phyloP scores from a whole-genome alignment of 192 early-diverging fungal genomes.

The Kickxella alabastrina region DNA sequence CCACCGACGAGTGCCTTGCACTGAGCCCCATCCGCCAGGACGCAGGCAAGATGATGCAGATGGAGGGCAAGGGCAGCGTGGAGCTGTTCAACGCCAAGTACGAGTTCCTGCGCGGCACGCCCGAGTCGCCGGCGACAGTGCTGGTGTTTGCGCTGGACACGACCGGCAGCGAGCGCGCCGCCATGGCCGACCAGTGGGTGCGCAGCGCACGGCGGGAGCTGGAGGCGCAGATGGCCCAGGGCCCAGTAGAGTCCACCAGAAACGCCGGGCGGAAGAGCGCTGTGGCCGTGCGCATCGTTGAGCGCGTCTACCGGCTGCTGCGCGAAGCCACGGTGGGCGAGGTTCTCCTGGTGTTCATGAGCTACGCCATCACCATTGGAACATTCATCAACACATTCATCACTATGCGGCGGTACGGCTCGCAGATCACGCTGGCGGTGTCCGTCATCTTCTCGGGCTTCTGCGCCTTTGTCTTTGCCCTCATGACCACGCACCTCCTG shows the following conservation, averaged over 20 bases:
- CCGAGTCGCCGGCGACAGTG: slow-evolving; percentile 26
- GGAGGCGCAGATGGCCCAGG: slow-evolving; percentile 20
- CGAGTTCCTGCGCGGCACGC: slow-evolving; percentile 47
- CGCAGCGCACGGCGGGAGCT: slow-evolving; percentile 14
- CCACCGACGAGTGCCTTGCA: slow-evolving; percentile 50
- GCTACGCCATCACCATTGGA: slow-evolving; percentile 77
- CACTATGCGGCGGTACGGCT: slow-evolving; percentile 84
- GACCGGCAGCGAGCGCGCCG: slow-evolving; percentile 4
- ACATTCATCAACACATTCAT: slow-evolving; percentile 76
- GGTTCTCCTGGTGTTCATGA: slow-evolving; percentile 70
- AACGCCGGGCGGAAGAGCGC: not conserved
- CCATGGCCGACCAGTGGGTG: slow-evolving; percentile 24
- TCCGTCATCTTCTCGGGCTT: slow-evolving; percentile 68
- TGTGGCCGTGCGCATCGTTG: slow-evolving; percentile 29
- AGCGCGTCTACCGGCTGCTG: slow-evolving; percentile 61
- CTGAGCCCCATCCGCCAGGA: slow-evolving; percentile 55
- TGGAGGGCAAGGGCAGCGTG: slow-evolving; percentile 10
- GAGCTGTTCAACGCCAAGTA: slow-evolving; percentile 36
- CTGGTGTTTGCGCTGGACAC: slow-evolving; percentile 49
- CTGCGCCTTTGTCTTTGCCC: slow-evolving; percentile 73
- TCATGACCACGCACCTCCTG: slow-evolving; percentile 64
- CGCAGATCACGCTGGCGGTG: slow-evolving; percentile 70
- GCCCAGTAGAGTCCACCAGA: not conserved
- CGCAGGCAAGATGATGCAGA: slow-evolving; percentile 8
- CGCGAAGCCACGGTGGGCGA: slow-evolving; percentile 71